A percentile compares a stretch with the other conserved stretches of the same genome.
Evolutionary conservation across 2,329 filamentous ascomycete genomes (phyloP).

Genomic region (Xylaria sp.): DNA sequence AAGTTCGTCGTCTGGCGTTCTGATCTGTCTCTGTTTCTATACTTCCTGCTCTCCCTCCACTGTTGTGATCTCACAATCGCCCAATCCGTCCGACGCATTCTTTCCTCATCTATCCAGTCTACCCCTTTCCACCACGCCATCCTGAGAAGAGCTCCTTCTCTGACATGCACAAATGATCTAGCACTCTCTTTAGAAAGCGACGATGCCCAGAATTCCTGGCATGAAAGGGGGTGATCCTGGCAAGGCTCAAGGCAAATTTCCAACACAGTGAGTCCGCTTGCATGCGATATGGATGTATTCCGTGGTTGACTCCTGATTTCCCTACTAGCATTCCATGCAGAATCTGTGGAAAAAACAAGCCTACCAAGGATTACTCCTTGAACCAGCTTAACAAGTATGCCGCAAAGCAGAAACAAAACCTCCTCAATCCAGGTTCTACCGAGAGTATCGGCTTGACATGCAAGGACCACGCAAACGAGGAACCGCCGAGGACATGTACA

Average conservation of each 20-base stretch:
- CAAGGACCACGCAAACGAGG: slow-evolving; percentile 9
- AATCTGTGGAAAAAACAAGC: slow-evolving; percentile 11
- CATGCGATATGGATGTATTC: neutral
- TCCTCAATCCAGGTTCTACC: slow-evolving; percentile 7
- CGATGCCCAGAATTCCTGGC: too few relatives aligned
- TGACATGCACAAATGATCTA: too few relatives aligned
- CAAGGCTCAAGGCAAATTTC: slow-evolving; percentile 2
- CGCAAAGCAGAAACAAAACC: slow-evolving; percentile 11
- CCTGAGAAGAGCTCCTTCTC: too few relatives aligned
- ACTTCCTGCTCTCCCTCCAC: too few relatives aligned
- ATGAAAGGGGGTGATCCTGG: too few relatives aligned
- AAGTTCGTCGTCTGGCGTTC: too few relatives aligned
- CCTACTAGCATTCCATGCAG: slow-evolving; percentile 15
- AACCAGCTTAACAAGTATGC: slow-evolving; percentile 15
- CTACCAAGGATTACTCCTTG: slow-evolving; percentile 9
- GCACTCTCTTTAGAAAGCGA: too few relatives aligned
- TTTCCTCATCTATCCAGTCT: too few relatives aligned
- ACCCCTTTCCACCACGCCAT: too few relatives aligned
- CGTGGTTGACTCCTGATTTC: slow-evolving; percentile 3
- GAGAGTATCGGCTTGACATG: slow-evolving; percentile 15
- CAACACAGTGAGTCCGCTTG: slow-evolving; percentile 9
- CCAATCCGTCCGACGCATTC: too few relatives aligned
- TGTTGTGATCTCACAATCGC: too few relatives aligned
- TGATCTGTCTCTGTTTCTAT: too few relatives aligned
- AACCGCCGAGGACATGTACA: slow-evolving; percentile 17